These are phyloP conservation scores for Linum lewisii DNA, from an alignment of 345 rosid genomes.

Conservation along the genomic window DNA sequence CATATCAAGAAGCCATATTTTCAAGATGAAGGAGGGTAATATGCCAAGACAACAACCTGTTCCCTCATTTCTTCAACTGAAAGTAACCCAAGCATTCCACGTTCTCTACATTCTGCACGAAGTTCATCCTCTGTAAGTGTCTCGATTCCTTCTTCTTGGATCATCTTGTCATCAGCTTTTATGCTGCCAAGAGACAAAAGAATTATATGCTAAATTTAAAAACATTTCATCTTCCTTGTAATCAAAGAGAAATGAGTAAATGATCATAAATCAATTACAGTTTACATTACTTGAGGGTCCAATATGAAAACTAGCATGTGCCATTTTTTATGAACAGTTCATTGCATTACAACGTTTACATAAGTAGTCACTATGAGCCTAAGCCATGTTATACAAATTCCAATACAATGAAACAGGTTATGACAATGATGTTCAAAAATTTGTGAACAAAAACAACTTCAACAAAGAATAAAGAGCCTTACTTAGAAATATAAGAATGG, in stretches of 20 bases:
- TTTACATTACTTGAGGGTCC: not conserved
- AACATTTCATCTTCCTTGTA: too few relatives aligned
- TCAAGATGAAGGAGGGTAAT: too few relatives aligned
- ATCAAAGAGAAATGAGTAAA: too few relatives aligned
- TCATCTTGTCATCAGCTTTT: conserved; percentile 89
- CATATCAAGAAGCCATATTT: too few relatives aligned
- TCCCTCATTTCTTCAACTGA: conserved; percentile 93
- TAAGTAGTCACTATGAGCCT: too few relatives aligned
- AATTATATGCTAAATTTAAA: not conserved
- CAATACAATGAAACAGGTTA: not conserved
- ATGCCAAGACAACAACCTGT: conserved; percentile 38
- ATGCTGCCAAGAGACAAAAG: conserved; percentile 39
- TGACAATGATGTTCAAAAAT: not conserved
- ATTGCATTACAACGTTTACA: too few relatives aligned
- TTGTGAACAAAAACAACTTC: not conserved
- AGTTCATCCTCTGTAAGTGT: conserved; percentile 91
- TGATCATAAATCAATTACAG: too few relatives aligned
- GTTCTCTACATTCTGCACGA: conserved; percentile 86
- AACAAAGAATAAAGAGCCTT: not conserved
- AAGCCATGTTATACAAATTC: not conserved
- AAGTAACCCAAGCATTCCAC: conserved; percentile 85
- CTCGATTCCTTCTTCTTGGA: conserved; percentile 83
- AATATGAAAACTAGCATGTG: not conserved
- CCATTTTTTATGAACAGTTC: not conserved
- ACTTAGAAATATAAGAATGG: not conserved